Percentiles rank a stretch among this genome's conserved stretches.
Conservation (phyloP, 805 yeast genomes). For the Wickerhamiella kurtzmanii region DNA sequence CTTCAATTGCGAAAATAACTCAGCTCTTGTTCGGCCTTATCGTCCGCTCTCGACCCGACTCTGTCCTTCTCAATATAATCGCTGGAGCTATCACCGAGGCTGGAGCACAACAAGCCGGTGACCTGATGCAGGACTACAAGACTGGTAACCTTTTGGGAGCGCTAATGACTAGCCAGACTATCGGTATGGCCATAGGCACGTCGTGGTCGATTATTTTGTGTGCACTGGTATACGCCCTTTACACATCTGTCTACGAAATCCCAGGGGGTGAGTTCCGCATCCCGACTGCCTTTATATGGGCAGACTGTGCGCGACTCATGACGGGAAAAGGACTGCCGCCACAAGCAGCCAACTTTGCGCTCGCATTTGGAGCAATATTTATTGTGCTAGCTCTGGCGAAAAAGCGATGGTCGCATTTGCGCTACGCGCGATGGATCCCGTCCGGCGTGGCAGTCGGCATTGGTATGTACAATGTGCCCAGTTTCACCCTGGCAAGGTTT, state of each 20-base stretch:
- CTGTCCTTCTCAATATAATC: constrained; percentile 69
- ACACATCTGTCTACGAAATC: constrained; percentile 68
- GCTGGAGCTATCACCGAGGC: constrained; percentile 98
- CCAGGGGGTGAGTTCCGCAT: constrained; percentile 73
- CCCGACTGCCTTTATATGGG: constrained; percentile 95
- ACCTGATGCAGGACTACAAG: constrained; percentile 90
- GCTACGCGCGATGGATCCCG: constrained; percentile 45
- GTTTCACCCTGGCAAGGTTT: constrained; percentile 86
- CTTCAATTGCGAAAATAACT: constrained; percentile 90
- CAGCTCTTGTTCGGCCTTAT: constrained; percentile 77
- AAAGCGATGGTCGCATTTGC: constrained; percentile 14
- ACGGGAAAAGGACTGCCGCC: constrained; percentile 87
- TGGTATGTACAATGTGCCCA: constrained; percentile 88
- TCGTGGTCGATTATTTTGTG: constrained; percentile 69
- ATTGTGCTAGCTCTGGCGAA: constrained; percentile 43
- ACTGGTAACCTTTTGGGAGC: constrained; percentile 90
- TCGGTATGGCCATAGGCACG: constrained; percentile 83
- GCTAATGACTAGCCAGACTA: constrained; percentile 80
- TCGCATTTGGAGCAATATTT: constrained; percentile 54
- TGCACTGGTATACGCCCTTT: constrained; percentile 67
- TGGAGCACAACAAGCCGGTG: constrained; percentile 98
- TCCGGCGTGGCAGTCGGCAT: constrained; percentile 96
- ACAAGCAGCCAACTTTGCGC: constrained; percentile 52
- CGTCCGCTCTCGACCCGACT: constrained; percentile 68
- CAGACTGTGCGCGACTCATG: constrained; percentile 85